Percentiles rank a stretch among this genome's conserved stretches.
phyloP scores from a whole-genome alignment of 2,329 filamentous ascomycete genomes.

The Fusarium sp. region DNA sequence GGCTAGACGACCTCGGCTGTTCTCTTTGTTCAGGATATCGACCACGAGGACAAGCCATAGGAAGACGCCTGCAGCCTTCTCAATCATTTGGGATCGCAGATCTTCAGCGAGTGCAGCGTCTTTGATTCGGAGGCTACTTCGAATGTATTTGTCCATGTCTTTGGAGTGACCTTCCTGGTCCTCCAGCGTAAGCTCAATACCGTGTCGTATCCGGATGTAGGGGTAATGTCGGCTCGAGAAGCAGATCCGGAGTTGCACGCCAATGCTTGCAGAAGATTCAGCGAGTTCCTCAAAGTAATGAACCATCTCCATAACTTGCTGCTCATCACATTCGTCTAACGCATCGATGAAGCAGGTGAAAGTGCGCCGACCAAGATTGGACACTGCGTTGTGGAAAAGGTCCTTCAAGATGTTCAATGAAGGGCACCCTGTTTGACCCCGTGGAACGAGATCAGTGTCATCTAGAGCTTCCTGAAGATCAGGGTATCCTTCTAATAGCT shows the following conservation, averaged over 20 bases:
- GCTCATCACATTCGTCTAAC: constrained; percentile 61
- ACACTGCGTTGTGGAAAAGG: not conserved
- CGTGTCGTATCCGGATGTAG: constrained; percentile 49
- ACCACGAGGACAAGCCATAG: constrained; percentile 58
- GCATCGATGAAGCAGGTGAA: constrained; percentile 54
- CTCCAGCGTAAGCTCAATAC: constrained; percentile 45
- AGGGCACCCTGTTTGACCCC: accelerated
- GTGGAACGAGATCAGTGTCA: not conserved
- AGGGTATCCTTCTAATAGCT: constrained; percentile 55
- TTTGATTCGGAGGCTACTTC: constrained; percentile 9
- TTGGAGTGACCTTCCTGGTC: constrained; percentile 35
- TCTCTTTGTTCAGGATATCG: constrained; percentile 53
- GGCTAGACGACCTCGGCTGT: constrained; percentile 40
- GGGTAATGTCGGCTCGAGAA: constrained; percentile 64
- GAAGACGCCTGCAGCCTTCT: constrained; percentile 58
- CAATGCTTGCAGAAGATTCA: constrained; percentile 32
- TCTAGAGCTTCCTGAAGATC: constrained; percentile 52
- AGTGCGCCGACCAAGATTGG: accelerated
- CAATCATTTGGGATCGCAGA: constrained; percentile 41
- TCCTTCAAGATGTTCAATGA: not conserved
- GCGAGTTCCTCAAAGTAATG: constrained; percentile 55
- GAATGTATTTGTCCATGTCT: constrained; percentile 45
- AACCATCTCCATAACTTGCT: constrained; percentile 56
- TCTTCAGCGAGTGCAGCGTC: not conserved
- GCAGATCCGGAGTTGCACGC: constrained; percentile 49